Evolutionary conservation across 495 filamentous ascomycete species (phyloP), one percentile per base, ranked within the genome.

Genomic region (Niebla homalea): DNA sequence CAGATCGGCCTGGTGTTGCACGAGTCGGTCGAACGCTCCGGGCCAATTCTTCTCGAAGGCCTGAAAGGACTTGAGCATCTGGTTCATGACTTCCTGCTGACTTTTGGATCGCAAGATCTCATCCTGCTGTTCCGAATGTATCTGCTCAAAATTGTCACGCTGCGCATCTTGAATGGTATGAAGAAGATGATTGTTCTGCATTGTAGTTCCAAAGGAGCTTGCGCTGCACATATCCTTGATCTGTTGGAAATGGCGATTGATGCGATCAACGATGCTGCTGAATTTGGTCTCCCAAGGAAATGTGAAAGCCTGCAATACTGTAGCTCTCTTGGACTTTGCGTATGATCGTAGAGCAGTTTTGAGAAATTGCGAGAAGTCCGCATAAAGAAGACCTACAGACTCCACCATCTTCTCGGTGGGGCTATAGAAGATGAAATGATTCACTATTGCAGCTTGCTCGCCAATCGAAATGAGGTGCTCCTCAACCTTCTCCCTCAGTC

Each of bases 341-440:
- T 57, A 57, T 21, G 29, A 57, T 29, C 39, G 26, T 11, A 57
- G 16, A 12, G 52, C 55, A 29, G 55, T 55, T n/a, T 15, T 41
- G 5, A 57, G 22, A n/a, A 57, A 57, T n/a, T 54, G 50, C 16
- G 43, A 46, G 36, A 51, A 57, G 12, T 22, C 39, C 16, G 46
- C 52, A 48, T 55, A 56, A 21, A 53, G 46, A n/a, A 44, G 16
- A 43, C 32, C 46, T 12, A 57, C 47, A 5, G 52, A 53, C 37
- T 55, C 53, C 16, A 56, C 52, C 52, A 57, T 50, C 19, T 51
- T 55, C 14, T 51, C 55, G 22, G 55, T 57, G 16, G 55, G 55
- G 3, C 35, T 20, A 18, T 48, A 55, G 12, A 19, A 38, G 18
- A 57, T 42, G 10, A 57, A 43, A n/a, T 57, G 55, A 40, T 57